Evolutionary conservation across 352 stramenopile species (phyloP).

Genomic region (Globisporangium paddicum): DNA sequence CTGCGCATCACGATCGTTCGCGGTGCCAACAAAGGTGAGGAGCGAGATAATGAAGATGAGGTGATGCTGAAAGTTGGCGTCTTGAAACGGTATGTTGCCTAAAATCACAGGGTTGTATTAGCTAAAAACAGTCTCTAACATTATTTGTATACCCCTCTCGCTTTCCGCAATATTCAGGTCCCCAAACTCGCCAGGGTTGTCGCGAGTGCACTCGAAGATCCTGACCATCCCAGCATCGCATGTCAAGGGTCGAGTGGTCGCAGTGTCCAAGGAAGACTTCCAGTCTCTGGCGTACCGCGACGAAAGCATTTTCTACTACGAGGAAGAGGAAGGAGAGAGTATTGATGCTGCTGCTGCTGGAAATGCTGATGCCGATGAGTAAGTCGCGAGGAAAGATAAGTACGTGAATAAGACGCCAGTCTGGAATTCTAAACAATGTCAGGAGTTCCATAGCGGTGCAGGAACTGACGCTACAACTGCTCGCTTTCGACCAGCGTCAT

Average conservation of each 20-base stretch:
- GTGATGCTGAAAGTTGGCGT: conserved; percentile 60
- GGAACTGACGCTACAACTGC: background rate
- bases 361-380: conserved; percentile 12
- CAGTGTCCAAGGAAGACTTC: conserved; percentile 64
- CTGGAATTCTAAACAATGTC: background rate
- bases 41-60: conserved; percentile 19
- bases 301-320: conserved; percentile 75
- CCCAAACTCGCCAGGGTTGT: conserved; percentile 50
- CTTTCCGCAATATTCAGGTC: no score
- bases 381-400: background rate
- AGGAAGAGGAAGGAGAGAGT: conserved; percentile 24
- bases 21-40: conserved; percentile 21
- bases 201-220: conserved; percentile 29
- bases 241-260: conserved; percentile 67
- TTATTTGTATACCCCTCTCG: no score
- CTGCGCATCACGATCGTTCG: conserved; percentile 42
- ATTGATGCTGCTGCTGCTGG: no score
- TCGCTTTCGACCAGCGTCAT: conserved; percentile 44
- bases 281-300: conserved; percentile 56
- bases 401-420: background rate
- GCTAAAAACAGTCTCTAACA: background rate
- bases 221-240: conserved; percentile 49
- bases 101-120: background rate
- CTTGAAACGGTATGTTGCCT: conserved; percentile 41
- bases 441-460: background rate